Conservation (phyloP, 2,329 filamentous ascomycete genomes). For the Trichoderma koningii region DNA sequence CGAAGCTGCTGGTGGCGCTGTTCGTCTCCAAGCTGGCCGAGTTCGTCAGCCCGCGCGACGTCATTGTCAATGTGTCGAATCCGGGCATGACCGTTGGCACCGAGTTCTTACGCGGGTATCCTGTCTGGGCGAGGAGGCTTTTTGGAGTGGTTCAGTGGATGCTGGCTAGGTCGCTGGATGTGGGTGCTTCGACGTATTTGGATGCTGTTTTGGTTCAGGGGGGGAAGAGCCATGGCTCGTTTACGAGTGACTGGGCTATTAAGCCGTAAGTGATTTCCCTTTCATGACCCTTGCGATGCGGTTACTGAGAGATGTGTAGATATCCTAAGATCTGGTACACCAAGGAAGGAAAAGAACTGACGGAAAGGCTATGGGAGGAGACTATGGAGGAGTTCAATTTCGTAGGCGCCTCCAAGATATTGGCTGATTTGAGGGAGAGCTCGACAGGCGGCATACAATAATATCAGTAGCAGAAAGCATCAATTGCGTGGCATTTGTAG, state of each 20-base stretch:
- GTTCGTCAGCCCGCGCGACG: constrained; percentile 39
- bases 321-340: neutral
- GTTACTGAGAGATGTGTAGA: neutral
- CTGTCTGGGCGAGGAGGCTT: neutral
- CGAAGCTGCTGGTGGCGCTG: neutral
- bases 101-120: constrained; percentile 3
- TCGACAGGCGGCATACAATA: neutral
- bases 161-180: neutral
- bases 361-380: neutral
- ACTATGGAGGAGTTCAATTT: neutral
- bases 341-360: neutral
- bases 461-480: neutral
- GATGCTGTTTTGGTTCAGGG: neutral
- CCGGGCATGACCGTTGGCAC: constrained; percentile 39
- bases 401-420: neutral
- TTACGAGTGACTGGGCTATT: neutral
- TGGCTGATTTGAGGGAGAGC: neutral
- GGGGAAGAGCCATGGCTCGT: constrained; percentile 6
- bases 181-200: neutral
- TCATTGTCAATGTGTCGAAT: constrained; percentile 43
- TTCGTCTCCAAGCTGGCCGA: constrained; percentile 38
- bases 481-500: no score
- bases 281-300: no score
- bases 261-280: neutral
- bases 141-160: neutral